Conservation (phyloP, 108 stramenopile genomes). For the Nannochloropsis oceanica region DNA sequence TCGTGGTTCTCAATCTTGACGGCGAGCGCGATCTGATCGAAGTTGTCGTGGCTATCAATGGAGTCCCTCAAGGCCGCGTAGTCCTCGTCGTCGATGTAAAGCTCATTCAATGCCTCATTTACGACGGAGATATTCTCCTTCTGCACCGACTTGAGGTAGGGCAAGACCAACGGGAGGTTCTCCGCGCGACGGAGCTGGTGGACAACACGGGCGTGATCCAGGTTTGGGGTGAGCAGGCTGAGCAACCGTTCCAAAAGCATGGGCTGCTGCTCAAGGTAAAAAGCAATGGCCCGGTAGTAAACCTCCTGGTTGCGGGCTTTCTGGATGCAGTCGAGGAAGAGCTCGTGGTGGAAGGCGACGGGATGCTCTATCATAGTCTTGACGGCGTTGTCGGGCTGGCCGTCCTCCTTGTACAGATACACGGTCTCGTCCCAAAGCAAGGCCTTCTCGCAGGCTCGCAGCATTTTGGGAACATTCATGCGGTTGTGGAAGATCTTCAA, state of each 20-base stretch:
- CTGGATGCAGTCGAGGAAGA: constrained; percentile 83
- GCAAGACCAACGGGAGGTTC: constrained; percentile 74
- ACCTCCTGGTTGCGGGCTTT: constrained; percentile 91
- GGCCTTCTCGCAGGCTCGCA: constrained; percentile 95
- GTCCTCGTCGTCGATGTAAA: constrained; percentile 94
- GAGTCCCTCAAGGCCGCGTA: constrained; percentile 81
- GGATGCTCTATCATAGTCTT: constrained; percentile 96
- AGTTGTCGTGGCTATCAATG: constrained; percentile 96
- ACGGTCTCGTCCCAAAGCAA: constrained; percentile 87
- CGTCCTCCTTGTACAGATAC: constrained; percentile 91
- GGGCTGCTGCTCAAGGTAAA: constrained; percentile 81
- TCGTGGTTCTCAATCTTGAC: constrained; percentile 90
- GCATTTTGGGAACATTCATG: constrained; percentile 90
- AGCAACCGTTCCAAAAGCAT: constrained; percentile 77
- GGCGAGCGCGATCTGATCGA: constrained; percentile 89
- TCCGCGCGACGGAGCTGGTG: constrained; percentile 85
- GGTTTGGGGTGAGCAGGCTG: constrained; percentile 71
- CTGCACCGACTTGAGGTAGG: constrained; percentile 90
- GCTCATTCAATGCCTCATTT: constrained; percentile 96
- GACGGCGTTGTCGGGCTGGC: constrained; percentile 89
- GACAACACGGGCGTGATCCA: constrained; percentile 94
- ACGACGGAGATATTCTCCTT: constrained; percentile 88
- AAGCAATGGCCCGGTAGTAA: constrained; percentile 90
- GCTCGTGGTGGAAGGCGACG: constrained; percentile 76
- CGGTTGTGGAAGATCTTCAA: constrained; percentile 95